A percentile compares a stretch with the other conserved stretches of the same genome.
Conservation (phyloP, 345 rosid genomes). For the Hibiscus mutabilis region DNA sequence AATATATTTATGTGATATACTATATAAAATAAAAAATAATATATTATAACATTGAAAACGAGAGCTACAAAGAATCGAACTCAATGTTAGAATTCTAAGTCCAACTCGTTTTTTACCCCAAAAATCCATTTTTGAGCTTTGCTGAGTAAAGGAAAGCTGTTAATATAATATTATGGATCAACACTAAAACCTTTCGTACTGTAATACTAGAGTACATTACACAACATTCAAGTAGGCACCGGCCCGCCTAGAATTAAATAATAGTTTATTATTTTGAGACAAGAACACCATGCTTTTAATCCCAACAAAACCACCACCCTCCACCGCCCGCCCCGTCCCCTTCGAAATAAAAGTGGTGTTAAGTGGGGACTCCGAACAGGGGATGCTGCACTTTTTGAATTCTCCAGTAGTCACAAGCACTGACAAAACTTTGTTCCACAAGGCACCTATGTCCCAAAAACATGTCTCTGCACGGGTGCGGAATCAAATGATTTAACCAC, state of each 20-base stretch:
- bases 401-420: background rate
- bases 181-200: background rate
- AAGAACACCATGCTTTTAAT: background rate
- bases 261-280: background rate
- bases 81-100: too few species aligned
- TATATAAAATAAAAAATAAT: too few species aligned
- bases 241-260: background rate
- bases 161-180: background rate
- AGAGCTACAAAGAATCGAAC: too few species aligned
- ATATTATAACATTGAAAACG: too few species aligned
- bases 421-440: background rate
- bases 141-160: background rate
- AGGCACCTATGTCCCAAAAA: slow-evolving; percentile 54
- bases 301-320: background rate
- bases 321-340: background rate
- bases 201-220: background rate
- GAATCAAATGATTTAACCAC: slow-evolving; percentile 70
- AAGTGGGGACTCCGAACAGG: background rate
- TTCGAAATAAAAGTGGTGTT: background rate
- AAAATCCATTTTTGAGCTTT: too few species aligned
- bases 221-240: background rate
- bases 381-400: background rate
- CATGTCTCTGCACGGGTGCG: slow-evolving; percentile 87
- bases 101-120: too few species aligned
- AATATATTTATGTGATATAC: too few species aligned